Evolutionary conservation across 371 early-diverging fungal species (phyloP), one percentile per base, ranked within the genome.

Genomic region (Apophysomyces elegans): DNA sequence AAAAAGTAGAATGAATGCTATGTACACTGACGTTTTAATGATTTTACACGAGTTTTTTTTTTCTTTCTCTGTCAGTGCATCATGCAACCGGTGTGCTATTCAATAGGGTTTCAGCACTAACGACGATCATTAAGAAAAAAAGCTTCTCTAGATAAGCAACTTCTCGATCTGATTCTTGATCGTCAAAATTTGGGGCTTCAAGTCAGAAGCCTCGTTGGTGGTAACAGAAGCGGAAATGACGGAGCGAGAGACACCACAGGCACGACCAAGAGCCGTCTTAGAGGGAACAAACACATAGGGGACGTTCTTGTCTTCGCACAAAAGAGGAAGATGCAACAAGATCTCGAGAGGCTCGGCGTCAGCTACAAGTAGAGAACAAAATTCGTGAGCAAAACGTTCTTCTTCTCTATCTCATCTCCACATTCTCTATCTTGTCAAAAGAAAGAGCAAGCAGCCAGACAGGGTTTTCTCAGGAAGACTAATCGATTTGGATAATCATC

Each of bases 221-320:
- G 96, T 98, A 68, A 99, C 89, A 38, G 95, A 94, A 73, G 86
- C 85, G 61, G 99, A 91, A 66, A 99, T 93, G 41, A 98, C 99
- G 56, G 97, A 85, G 61, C 99, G 92, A 46, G 95, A 89, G 37
- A 99, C 96, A 76, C 98, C 97, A 83, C 99, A 99, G 56, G 99
- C 99, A 80, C 99, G 95, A 69, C 99, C 99, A 16, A 99, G 88
- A 36, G 99, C 96, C 37, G 87, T 89, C 90, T 96, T 96, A 77
- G 96, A 96, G 60, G 95, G 94, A 58, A 99, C 95, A 86, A 95
- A 99, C 59, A 95, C 79, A 72, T 99, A 99, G 56, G 98, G 96
- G 26, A 98, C 93, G 72, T 89, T 85, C 79, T 99, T 99, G 84
- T 99, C 99, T 87, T 99, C 99, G 87, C 99, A 99, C 67, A 99